These are phyloP conservation scores for Pyrenophora teres DNA, from an alignment of 2,329 filamentous ascomycete species.

Conservation along the genomic window DNA sequence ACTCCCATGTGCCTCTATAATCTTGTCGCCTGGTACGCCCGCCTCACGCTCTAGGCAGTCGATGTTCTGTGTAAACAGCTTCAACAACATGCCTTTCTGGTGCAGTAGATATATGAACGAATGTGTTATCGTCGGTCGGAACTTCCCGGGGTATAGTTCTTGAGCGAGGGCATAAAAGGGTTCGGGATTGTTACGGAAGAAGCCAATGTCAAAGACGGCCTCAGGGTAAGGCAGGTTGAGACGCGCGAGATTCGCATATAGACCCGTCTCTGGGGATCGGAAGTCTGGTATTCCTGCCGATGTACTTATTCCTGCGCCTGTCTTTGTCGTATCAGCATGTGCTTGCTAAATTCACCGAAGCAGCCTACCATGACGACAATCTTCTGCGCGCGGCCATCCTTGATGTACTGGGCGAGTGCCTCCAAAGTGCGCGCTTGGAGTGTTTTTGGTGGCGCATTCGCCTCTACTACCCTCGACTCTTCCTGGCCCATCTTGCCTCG, in stretches of 20 bases:
- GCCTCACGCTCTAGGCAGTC: conserved; percentile 90
- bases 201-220: conserved; percentile 91
- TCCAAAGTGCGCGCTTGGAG: conserved; percentile 71
- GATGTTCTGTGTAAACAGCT: conserved; percentile 97
- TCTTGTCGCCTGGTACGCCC: conserved; percentile 77
- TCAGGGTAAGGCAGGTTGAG: conserved; percentile 87
- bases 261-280: conserved; percentile 85
- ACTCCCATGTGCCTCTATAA: conserved; percentile 93
- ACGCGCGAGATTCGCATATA: conserved; percentile 89
- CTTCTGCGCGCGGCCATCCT: conserved; percentile 65
- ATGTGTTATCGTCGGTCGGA: conserved; percentile 86
- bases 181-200: conserved; percentile 80
- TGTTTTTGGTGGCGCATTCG: conserved; percentile 66
- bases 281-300: conserved; percentile 84
- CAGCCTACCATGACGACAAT: conserved; percentile 77
- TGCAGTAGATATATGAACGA: conserved; percentile 84
- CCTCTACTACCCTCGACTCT: conserved; percentile 71
- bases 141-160: conserved; percentile 90
- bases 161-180: conserved; percentile 93
- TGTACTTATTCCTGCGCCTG: conserved; percentile 86
- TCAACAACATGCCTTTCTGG: conserved; percentile 75
- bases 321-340: conserved; percentile 48
- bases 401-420: conserved; percentile 80
- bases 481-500: conserved; percentile 81
- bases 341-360: neutral